A percentile compares a stretch with the other conserved stretches of the same genome.
phyloP scores from a whole-genome alignment of 306 rosid species.

The Macrotyloma uniflorum region DNA sequence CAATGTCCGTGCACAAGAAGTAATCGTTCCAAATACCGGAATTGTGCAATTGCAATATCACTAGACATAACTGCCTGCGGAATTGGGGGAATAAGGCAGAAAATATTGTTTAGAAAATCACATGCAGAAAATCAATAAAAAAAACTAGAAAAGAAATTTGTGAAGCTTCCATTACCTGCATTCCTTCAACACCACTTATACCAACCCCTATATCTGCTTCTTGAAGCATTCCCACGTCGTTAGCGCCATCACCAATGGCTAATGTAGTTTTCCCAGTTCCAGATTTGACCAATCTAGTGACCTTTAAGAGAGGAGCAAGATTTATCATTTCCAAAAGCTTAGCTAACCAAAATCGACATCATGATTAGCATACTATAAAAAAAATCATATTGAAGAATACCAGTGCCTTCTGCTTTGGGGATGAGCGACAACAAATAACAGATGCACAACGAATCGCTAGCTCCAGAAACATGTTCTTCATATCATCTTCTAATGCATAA shows the following conservation, averaged over 20 bases:
- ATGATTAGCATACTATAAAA: background rate
- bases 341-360: slow-evolving; percentile 11
- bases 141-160: background rate
- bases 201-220: slow-evolving; percentile 7
- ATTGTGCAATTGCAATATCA: slow-evolving; percentile 11
- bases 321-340: background rate
- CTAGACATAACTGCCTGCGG: slow-evolving; percentile 10
- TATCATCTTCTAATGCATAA: slow-evolving; percentile 75
- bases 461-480: slow-evolving; percentile 66
- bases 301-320: background rate
- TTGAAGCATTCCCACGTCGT: slow-evolving; percentile 6
- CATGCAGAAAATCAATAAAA: background rate
- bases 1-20: slow-evolving; percentile 8
- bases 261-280: background rate
- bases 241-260: slow-evolving; percentile 4
- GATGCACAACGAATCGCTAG: slow-evolving; percentile 77
- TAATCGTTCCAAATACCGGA: background rate
- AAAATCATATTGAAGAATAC: slow-evolving; percentile 47
- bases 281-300: background rate
- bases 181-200: slow-evolving; percentile 8
- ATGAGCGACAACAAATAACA: slow-evolving; percentile 95
- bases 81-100: background rate
- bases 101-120: background rate
- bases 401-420: slow-evolving; percentile 97
- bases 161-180: background rate